A percentile compares a stretch with the other conserved stretches of the same genome.
These are phyloP conservation scores for Astrothelium macrocarpum DNA, from an alignment of 495 filamentous ascomycete species.

Conservation along the genomic window DNA sequence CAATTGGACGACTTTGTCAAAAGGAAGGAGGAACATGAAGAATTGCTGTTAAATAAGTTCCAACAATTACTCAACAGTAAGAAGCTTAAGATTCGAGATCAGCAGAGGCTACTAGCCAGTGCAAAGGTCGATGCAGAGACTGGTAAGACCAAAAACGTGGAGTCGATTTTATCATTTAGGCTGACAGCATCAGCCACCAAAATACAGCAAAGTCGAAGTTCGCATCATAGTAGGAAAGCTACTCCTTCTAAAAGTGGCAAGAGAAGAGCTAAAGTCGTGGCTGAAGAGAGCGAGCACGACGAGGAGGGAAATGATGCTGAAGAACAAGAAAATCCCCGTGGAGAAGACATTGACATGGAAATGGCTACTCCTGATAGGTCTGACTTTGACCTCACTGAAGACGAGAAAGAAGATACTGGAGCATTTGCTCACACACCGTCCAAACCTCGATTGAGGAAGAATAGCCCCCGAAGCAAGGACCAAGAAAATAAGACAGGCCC, in stretches of 20 bases:
- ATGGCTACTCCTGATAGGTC: conserved; percentile 14
- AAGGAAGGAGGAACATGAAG: conserved; percentile 49
- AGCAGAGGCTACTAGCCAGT: conserved; percentile 58
- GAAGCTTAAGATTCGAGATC: conserved; percentile 82
- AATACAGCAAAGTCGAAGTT: background rate
- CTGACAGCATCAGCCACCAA: conserved; percentile 13
- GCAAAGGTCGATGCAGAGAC: conserved; percentile 44
- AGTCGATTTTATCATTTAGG: conserved; percentile 6
- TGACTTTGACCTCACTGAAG: conserved; percentile 23
- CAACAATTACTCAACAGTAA: conserved; percentile 69
- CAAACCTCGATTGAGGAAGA: background rate
- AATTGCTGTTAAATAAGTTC: conserved; percentile 61
- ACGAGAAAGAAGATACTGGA: conserved; percentile 18
- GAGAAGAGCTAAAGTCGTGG: conserved; percentile 21
- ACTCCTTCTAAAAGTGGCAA: conserved; percentile 23
- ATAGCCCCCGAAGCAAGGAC: background rate
- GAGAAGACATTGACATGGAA: conserved; percentile 11
- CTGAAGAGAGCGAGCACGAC: conserved; percentile 18
- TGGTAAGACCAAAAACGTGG: conserved; percentile 14
- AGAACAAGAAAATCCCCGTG: conserved; percentile 6
- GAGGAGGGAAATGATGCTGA: conserved; percentile 15
- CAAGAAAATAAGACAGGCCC: conserved; percentile 6
- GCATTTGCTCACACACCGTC: conserved; percentile 1
- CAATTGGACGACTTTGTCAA: conserved; percentile 33
- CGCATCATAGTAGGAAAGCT: conserved; percentile 14